Evolutionary conservation across 371 early-diverging fungal species (phyloP).

Genomic region (Massospora cicadina): DNA sequence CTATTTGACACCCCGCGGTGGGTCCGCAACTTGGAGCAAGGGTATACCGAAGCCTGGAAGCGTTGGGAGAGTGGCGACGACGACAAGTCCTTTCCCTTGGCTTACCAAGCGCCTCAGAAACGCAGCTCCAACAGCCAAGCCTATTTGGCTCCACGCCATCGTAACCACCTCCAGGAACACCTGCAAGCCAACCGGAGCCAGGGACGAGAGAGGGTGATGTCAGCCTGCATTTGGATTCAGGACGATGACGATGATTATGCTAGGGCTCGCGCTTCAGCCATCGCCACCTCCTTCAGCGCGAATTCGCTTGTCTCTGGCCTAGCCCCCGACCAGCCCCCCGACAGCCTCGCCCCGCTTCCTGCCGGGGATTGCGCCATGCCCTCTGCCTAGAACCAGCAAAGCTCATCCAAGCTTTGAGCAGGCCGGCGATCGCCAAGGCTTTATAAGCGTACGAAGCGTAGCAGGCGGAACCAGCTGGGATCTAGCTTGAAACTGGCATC

Average conservation of each 20-base stretch:
- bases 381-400: background rate
- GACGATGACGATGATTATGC: slow-evolving; percentile 9
- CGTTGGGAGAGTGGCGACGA: slow-evolving; percentile 52
- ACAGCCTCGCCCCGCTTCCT: background rate
- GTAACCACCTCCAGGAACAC: background rate
- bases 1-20: slow-evolving; percentile 78
- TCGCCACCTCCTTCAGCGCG: background rate
- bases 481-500: too few species aligned
- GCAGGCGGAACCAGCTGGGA: too few species aligned
- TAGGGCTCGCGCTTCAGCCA: background rate
- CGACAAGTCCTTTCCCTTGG: slow-evolving; percentile 15
- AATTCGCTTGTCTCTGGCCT: background rate
- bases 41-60: slow-evolving; percentile 50
- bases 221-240: slow-evolving; percentile 8
- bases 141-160: background rate
- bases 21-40: slow-evolving; percentile 70
- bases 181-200: background rate
- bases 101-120: background rate
- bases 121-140: background rate
- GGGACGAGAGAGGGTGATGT: background rate
- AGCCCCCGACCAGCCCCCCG: background rate
- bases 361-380: background rate
- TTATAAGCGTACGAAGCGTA: too few species aligned
- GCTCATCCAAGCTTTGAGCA: too few species aligned
- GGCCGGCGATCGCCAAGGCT: too few species aligned